phyloP scores from a whole-genome alignment of 352 stramenopile genomes.

The Globisporangium acanthophoron region DNA sequence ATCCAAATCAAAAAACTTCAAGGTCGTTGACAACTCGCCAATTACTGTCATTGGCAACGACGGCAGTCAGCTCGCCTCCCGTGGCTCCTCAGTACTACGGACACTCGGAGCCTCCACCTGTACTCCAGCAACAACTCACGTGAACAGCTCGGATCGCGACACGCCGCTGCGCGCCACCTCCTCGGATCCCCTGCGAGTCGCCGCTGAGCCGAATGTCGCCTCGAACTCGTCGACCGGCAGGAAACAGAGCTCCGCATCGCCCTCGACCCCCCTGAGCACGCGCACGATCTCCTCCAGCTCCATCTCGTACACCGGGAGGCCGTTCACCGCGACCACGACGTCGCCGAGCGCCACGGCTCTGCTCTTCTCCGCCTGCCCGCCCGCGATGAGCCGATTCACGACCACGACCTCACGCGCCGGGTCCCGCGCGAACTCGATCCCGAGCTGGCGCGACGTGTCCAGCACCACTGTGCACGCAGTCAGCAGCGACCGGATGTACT shows the following conservation, averaged over 20 bases:
- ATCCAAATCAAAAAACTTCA: too few relatives aligned
- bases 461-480: slow-evolving; percentile 79
- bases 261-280: slow-evolving; percentile 59
- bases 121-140: neutral
- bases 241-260: slow-evolving; percentile 76
- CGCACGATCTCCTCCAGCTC: slow-evolving; percentile 69
- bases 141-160: slow-evolving; percentile 8
- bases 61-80: too few relatives aligned
- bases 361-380: slow-evolving; percentile 64
- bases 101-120: neutral
- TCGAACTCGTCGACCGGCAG: slow-evolving; percentile 73
- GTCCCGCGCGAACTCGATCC: slow-evolving; percentile 72
- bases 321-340: slow-evolving; percentile 79
- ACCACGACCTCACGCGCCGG: slow-evolving; percentile 42
- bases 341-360: slow-evolving; percentile 51
- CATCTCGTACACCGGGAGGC: slow-evolving; percentile 77
- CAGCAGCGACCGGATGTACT: slow-evolving; percentile 83
- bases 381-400: slow-evolving; percentile 43
- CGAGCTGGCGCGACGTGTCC: slow-evolving; percentile 57
- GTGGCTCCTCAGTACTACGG: neutral
- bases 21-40: too few relatives aligned
- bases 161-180: slow-evolving; percentile 12
- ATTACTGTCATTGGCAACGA: too few relatives aligned
- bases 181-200: slow-evolving; percentile 22
- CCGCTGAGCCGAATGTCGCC: slow-evolving; percentile 35